Evolutionary conservation across 2,329 filamentous ascomycete genomes (phyloP), one percentile per base, ranked within the genome.

Genomic region (Sclerotinia trifoliorum): DNA sequence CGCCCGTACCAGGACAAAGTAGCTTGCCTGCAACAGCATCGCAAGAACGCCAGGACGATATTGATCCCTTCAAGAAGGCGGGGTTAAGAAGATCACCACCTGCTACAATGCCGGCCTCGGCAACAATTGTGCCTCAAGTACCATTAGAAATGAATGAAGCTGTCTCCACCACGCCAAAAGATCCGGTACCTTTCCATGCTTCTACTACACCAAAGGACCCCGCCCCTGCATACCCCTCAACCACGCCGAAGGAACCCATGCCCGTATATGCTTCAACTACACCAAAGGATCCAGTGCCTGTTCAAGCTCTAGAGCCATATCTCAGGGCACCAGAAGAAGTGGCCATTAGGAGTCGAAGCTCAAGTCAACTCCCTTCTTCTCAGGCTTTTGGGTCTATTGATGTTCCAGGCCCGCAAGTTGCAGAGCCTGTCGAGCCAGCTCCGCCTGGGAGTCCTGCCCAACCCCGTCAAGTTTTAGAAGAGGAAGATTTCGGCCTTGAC

Each of bases 1-100:
- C 75, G 32, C 74, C 68, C 10, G 21, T 65, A 46, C 60, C 48
- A 39, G 66, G 61, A 61, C 68, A 57, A 58, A 68, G 26, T 62
- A 61, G 65, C 56, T 44, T 57, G 51, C 24, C 42, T 48, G 54
- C 55, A 17, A 26, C 57, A 58, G 48, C 11, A 29, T 17, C 42
- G 51, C 64, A 64, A 54, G 65, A 61, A 61, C 32, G 65, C 29
- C 56, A 67, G 26, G 68, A 69, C 13, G 62, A 67, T 67, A n/a
- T 65, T 13, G 60, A 71, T 49, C 70, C 71, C 4, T 69, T 70
- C 24, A 65, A 57, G 42, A 73, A 67, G 46, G 60, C 62, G 4
- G 71, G 70, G 26, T 48, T 73, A 3, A 70, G 72, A 29, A 68
- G 69, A 68, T 73, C 71, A 26, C 68, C 70, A 24, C 39, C 29